Percentiles rank a stretch among this genome's conserved stretches.
These are phyloP conservation scores for Streptanthus diversifolius DNA, from an alignment of 345 rosid genomes.

Conservation along the genomic window DNA sequence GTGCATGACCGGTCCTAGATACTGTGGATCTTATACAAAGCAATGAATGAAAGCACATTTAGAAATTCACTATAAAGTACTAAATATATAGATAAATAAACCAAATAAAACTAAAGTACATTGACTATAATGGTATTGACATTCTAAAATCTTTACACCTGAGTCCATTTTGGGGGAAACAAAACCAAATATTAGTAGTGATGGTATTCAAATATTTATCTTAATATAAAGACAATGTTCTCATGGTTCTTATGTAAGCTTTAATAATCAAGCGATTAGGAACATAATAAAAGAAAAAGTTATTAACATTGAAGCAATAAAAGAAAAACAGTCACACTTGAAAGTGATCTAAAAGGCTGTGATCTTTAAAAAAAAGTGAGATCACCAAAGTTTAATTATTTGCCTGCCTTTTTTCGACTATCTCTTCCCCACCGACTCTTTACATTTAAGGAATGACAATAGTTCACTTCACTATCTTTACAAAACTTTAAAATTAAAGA, in stretches of 20 bases:
- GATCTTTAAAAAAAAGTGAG: slow-evolving; percentile 9
- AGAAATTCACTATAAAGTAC: background rate
- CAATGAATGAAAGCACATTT: too few relatives aligned
- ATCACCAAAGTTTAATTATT: slow-evolving; percentile 20
- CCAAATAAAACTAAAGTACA: background rate
- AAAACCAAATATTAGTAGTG: too few relatives aligned
- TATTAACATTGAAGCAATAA: background rate
- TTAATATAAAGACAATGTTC: background rate
- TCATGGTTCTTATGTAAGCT: background rate
- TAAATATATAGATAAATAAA: background rate
- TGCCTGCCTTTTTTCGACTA: slow-evolving; percentile 24
- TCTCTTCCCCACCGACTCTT: slow-evolving; percentile 25
- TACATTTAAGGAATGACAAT: slow-evolving; percentile 19
- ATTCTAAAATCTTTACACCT: background rate
- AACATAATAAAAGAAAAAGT: background rate
- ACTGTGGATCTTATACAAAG: too few relatives aligned
- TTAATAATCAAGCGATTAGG: background rate
- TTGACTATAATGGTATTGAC: background rate
- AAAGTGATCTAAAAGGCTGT: slow-evolving; percentile 15
- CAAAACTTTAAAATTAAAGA: slow-evolving; percentile 6
- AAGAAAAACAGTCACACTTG: background rate
- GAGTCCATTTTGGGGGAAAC: background rate
- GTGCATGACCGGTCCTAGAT: too few relatives aligned
- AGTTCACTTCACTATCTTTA: slow-evolving; percentile 12
- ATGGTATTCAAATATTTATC: background rate